Percentiles rank a stretch among this genome's conserved stretches.
These are phyloP conservation scores for Ascocoryne sarcoides DNA, from an alignment of 2,329 filamentous ascomycete genomes.

Conservation along the genomic window DNA sequence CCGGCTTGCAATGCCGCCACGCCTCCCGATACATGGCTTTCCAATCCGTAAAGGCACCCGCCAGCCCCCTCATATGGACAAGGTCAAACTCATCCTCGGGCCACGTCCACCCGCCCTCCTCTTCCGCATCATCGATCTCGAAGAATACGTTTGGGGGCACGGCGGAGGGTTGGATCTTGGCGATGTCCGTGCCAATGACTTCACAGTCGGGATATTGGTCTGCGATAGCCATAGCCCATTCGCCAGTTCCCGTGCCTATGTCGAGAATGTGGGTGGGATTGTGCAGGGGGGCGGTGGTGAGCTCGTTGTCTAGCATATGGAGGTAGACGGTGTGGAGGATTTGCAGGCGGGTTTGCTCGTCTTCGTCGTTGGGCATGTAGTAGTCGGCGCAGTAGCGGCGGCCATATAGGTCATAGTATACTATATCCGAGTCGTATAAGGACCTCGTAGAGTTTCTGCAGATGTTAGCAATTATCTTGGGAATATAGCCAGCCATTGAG, in stretches of 20 bases:
- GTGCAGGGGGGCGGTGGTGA: slow-evolving; percentile 26
- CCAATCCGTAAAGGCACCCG: slow-evolving; percentile 50
- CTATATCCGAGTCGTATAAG: slow-evolving; percentile 24
- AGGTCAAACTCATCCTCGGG: slow-evolving; percentile 47
- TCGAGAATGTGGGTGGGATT: slow-evolving; percentile 36
- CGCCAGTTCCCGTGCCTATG: slow-evolving; percentile 50
- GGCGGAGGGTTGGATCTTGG: slow-evolving; percentile 48
- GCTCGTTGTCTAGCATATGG: slow-evolving; percentile 20
- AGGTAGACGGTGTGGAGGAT: slow-evolving; percentile 24
- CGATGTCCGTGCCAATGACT: slow-evolving; percentile 52
- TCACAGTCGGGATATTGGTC: slow-evolving; percentile 37
- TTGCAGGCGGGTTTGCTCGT: slow-evolving; percentile 24
- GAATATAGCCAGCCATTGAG: too few relatives aligned
- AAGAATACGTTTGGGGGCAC: slow-evolving; percentile 56
- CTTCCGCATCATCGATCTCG: slow-evolving; percentile 50
- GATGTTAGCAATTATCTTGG: background rate
- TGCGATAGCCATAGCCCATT: slow-evolving; percentile 55
- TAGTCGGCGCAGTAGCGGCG: slow-evolving; percentile 41
- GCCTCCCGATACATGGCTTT: slow-evolving; percentile 44
- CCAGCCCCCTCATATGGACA: slow-evolving; percentile 50
- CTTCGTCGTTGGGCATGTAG: slow-evolving; percentile 27
- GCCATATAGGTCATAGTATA: slow-evolving; percentile 38
- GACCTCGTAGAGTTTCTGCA: slow-evolving; percentile 26
- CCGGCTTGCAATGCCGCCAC: slow-evolving; percentile 29
- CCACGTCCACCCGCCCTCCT: slow-evolving; percentile 39